Base-by-base conservation (phyloP, 2,329 filamentous ascomycete species). In the Claviceps sp. region DNA sequence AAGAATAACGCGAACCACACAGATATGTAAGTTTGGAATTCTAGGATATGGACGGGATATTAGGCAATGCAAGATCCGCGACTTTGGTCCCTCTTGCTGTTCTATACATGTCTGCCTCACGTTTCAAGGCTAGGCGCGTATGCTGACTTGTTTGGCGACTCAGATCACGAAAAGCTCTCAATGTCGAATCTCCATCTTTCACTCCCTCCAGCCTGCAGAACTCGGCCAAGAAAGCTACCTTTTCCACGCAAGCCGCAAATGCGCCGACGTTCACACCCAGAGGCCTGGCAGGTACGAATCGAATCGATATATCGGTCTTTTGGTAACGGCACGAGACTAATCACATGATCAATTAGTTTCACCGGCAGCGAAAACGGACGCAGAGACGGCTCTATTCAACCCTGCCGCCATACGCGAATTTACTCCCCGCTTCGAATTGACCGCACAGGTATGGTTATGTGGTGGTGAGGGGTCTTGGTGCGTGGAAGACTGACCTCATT, bases 161-260 rank as follows among this genome's bases (percentile, higher is more conserved):
- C 54, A 76, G 74, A 54, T 63, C 72, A 24, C 89, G 88, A 68
- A 93, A 89, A 67, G 75, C 85, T 30, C 76, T 98, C 59, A 98
- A 95, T 67, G 93, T 95, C 63, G 93, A 97, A 62, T 97, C 93
- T 8, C 91, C 93, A 13, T 88, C 91, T 47, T 98, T 98, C 66
- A 96, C 89, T 0, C 91, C 91, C 5, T 72, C 79, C 14, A 71
- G 66, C 54, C 60, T 70, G 54, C 53, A 56, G 9, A 58, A 76
- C 24, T 68, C 71, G 1, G 63, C 70, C 24, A 89, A 89, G 67
- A 85, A 85, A 61, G 77, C 84, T 9, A 84, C 84, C 8, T 89
- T 97, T 57, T 93, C 90, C 7, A 88, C 89, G 1, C 89, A 94
- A 68, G 86, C 88, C 52, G 90, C 86, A n/a, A 93, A 79, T 65